Conservation (phyloP, 2,329 filamentous ascomycete species). For the Fusarium siculi region DNA sequence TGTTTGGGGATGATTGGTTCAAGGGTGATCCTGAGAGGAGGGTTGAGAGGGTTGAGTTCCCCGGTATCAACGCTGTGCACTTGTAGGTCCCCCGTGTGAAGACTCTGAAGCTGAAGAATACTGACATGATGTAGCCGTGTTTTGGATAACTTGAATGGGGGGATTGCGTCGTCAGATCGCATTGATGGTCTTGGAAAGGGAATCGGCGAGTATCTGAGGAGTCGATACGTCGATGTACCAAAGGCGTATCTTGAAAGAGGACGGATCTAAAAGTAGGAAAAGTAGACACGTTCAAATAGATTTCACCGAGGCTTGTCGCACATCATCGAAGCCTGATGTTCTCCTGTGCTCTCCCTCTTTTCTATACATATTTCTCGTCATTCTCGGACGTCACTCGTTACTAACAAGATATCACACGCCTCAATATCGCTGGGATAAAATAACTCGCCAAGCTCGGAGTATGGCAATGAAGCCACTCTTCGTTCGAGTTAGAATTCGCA, state of each 20-base stretch:
- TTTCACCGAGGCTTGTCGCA: too few species aligned
- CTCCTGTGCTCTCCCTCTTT: neutral
- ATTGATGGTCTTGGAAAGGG: constrained; percentile 61
- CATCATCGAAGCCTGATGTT: too few species aligned
- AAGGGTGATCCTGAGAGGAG: constrained; percentile 44
- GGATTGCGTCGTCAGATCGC: constrained; percentile 54
- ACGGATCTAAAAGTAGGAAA: constrained; percentile 22
- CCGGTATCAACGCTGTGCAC: constrained; percentile 46
- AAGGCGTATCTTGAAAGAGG: constrained; percentile 55
- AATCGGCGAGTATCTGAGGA: constrained; percentile 56
- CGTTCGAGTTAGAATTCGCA: too few species aligned
- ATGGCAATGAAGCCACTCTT: neutral
- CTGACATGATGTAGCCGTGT: constrained; percentile 43
- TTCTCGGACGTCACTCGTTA: neutral
- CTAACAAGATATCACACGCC: too few species aligned
- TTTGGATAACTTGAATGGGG: constrained; percentile 58
- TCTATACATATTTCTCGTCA: too few species aligned
- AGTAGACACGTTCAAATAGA: accelerated
- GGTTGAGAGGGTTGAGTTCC: constrained; percentile 59
- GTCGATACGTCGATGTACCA: constrained; percentile 57
- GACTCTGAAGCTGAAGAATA: neutral
- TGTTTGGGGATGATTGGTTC: constrained; percentile 53
- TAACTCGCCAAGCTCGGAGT: neutral
- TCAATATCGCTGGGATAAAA: neutral
- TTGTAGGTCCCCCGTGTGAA: constrained; percentile 30